Evolutionary conservation across 257 asterid genomes (phyloP), one percentile per base, ranked within the genome.

Genomic region (Solanum piurae): DNA sequence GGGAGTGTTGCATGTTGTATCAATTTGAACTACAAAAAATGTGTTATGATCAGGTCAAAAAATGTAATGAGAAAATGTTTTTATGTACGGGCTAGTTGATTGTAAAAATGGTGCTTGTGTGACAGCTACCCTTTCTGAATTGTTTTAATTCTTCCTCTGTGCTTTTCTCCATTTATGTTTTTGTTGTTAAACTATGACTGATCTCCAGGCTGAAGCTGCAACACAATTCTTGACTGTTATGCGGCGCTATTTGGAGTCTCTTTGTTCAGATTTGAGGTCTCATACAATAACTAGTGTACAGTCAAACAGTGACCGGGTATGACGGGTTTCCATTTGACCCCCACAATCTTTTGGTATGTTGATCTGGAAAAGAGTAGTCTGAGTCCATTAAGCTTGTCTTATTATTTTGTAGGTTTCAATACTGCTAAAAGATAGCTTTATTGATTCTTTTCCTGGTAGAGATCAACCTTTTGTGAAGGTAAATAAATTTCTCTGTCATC

Each of bases 271-370:
- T 92, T 87, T 96, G 93, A 94, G 98, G 92, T 86, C 92, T 79
- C 98, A 96, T 92, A 89, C 99, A 52, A 94, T 96, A 88, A 95
- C 98, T 42, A 94, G 91, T 52, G 98, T 96, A 33, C 96, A 95
- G 86, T 92, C 94, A 92, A 90, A 93, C 86, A 88, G 89, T 58
- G 98, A 96, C 93, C 91, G 94, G 98, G 99, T 96, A 88, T 31
- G 90, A 49, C 9, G 49, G 33, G 46, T 31, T 49, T 82, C 86
- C 69, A 18, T 31, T 46, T 82, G 44, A 49, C 69, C 68, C 68
- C 42, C 86, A 49, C 69, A 31, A 82, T 82, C 44, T 49, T 49
- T 49, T 49, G 86, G 31, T 31, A 29, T 4, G 71, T 82, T 20
- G 86, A 82, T 82, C 86, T 49, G 44, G 86, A 82, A 82, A 82